phyloP scores from a whole-genome alignment of 371 early-diverging fungal species.

The Mucor ambiguus region DNA sequence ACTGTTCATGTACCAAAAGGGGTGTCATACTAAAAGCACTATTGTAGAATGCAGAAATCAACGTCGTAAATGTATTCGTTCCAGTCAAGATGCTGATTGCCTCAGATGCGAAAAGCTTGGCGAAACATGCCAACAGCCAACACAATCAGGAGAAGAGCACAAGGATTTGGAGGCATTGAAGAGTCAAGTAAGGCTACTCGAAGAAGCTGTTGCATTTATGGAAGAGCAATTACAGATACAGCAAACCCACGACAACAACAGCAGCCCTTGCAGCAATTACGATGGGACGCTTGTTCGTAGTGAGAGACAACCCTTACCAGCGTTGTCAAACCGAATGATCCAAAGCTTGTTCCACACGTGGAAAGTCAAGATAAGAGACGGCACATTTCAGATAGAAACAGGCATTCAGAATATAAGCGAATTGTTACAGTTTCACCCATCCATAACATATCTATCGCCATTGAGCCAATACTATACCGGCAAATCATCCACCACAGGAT shows the following conservation, averaged over 20 bases:
- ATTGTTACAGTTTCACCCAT: slow-evolving; percentile 4
- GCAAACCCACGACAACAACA: not conserved
- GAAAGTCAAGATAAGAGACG: slow-evolving; percentile 14
- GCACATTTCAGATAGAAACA: slow-evolving; percentile 23
- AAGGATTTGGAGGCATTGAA: not conserved
- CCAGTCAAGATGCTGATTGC: not conserved
- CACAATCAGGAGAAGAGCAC: not conserved
- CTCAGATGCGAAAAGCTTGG: slow-evolving; percentile 15
- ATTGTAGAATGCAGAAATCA: slow-evolving; percentile 20
- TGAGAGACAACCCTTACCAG: not conserved
- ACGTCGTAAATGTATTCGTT: slow-evolving; percentile 23
- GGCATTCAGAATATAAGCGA: slow-evolving; percentile 21
- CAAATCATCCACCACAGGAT: not conserved
- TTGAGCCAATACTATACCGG: not conserved
- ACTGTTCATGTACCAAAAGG: not conserved
- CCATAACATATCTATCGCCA: slow-evolving; percentile 4
- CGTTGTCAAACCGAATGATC: not conserved
- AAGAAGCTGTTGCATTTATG: not conserved
- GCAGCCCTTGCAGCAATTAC: too few species aligned
- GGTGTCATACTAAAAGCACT: not conserved
- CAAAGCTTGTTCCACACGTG: slow-evolving; percentile 9
- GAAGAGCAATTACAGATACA: slow-evolving; percentile 6
- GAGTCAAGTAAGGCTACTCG: slow-evolving; percentile 5
- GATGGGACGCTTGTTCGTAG: not conserved
- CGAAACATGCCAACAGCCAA: slow-evolving; percentile 11